phyloP scores from a whole-genome alignment of 352 stramenopile genomes.

The Achlya hypogyna region DNA sequence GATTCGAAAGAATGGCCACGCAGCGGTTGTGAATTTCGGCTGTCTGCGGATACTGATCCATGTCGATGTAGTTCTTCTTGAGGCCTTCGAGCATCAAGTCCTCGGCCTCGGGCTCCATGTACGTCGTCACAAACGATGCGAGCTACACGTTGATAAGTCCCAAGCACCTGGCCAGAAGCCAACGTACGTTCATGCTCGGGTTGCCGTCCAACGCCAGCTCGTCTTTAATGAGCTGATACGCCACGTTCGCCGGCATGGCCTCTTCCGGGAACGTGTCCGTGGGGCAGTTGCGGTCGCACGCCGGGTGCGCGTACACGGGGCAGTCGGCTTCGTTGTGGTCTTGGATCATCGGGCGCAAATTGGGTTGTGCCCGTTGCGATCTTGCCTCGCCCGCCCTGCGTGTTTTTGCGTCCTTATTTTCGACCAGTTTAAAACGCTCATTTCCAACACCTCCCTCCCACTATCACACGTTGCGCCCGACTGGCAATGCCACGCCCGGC shows the following conservation, averaged over 20 bases:
- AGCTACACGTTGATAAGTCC: slow-evolving; percentile 28
- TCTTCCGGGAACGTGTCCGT: slow-evolving; percentile 49
- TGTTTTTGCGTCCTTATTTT: not conserved
- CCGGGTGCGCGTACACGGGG: slow-evolving; percentile 71
- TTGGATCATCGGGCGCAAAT: not conserved
- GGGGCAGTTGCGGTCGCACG: slow-evolving; percentile 60
- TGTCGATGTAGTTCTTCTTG: slow-evolving; percentile 89
- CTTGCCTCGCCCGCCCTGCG: not conserved
- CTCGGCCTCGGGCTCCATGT: slow-evolving; percentile 87
- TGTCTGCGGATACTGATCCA: slow-evolving; percentile 89
- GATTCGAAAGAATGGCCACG: slow-evolving; percentile 87
- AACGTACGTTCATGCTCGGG: slow-evolving; percentile 80
- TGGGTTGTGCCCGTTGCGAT: not conserved
- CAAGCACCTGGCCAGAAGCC: not conserved
- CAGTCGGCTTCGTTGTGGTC: slow-evolving; percentile 13
- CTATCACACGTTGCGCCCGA: too few relatives aligned
- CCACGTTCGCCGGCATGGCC: slow-evolving; percentile 65
- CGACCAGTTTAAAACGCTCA: not conserved
- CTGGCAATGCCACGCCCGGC: too few relatives aligned
- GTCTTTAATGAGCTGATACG: slow-evolving; percentile 84
- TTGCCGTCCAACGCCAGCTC: slow-evolving; percentile 84
- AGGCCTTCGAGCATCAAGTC: slow-evolving; percentile 84
- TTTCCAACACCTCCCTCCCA: too few relatives aligned
- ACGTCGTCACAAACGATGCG: slow-evolving; percentile 87
- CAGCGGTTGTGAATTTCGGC: slow-evolving; percentile 89